These are phyloP conservation scores for Cucumis melo DNA, from an alignment of 306 rosid species.

Conservation along the genomic window DNA sequence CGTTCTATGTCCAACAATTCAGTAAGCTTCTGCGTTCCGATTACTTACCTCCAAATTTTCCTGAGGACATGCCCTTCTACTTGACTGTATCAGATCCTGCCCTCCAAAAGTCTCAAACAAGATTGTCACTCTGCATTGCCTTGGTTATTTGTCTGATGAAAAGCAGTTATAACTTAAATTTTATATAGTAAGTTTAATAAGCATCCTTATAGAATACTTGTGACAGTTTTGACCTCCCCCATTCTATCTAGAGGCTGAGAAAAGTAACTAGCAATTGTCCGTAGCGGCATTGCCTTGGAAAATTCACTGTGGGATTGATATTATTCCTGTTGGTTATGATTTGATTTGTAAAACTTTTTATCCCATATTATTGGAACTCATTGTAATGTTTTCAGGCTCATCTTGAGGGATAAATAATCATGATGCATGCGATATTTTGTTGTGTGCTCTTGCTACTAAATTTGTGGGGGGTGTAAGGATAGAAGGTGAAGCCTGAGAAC, in stretches of 20 bases:
- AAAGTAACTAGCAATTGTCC: neutral
- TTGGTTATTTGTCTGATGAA: neutral
- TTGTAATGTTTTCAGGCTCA: neutral
- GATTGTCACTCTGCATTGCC: neutral
- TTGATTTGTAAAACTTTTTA: neutral
- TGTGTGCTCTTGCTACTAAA: neutral
- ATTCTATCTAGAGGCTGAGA: neutral
- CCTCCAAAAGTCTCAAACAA: neutral
- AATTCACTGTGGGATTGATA: neutral
- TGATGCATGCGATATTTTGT: neutral
- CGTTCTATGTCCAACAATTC: neutral
- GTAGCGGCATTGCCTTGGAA: neutral
- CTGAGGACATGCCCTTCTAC: neutral
- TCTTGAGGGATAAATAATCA: neutral
- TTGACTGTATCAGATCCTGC: neutral
- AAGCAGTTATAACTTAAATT: neutral
- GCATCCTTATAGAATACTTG: neutral
- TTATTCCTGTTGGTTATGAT: neutral
- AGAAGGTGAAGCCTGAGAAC: neutral
- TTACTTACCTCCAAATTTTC: neutral
- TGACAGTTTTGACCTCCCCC: neutral
- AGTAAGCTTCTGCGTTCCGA: neutral
- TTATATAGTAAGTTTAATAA: neutral
- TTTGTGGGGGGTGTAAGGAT: neutral
- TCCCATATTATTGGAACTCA: neutral